phyloP scores from a whole-genome alignment of 257 asterid genomes.

The Solanum verrucosum region DNA sequence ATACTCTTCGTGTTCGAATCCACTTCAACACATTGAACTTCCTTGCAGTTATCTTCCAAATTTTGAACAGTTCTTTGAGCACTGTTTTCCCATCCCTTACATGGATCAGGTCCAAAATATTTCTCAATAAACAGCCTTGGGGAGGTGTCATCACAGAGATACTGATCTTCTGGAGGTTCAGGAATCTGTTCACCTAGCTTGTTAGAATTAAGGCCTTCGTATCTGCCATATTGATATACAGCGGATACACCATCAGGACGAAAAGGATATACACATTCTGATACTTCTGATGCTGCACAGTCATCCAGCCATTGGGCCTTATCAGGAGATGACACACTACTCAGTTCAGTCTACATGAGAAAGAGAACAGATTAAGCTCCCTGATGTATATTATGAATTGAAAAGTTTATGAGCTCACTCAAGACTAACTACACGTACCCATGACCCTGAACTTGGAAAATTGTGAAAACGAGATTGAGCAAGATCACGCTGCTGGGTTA shows the following conservation, averaged over 20 bases:
- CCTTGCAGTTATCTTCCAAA: constrained; percentile 45
- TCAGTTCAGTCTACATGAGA: constrained; percentile 30
- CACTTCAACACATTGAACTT: constrained; percentile 51
- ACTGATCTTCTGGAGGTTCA: constrained; percentile 57
- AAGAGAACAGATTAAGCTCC: background rate
- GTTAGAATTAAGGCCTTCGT: constrained; percentile 18
- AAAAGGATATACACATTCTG: constrained; percentile 49
- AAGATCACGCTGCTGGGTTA: constrained; percentile 6
- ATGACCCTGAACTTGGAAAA: constrained; percentile 36
- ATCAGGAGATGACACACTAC: constrained; percentile 21
- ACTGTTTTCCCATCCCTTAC: constrained; percentile 78
- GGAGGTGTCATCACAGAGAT: constrained; percentile 57
- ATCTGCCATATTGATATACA: background rate
- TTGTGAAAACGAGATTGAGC: constrained; percentile 37
- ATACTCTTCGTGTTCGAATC: constrained; percentile 11
- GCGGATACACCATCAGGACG: constrained; percentile 34
- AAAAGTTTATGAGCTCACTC: background rate
- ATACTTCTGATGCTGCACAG: constrained; percentile 57
- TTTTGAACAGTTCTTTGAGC: constrained; percentile 25
- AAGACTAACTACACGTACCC: constrained; percentile 27
- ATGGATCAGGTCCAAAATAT: constrained; percentile 94
- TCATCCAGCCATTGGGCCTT: constrained; percentile 48
- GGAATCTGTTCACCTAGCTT: constrained; percentile 30
- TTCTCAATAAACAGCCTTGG: constrained; percentile 68
- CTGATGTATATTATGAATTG: background rate